Evolutionary conservation across 2,329 filamentous ascomycete genomes (phyloP).

Genomic region (Pseudocercospora vitis): DNA sequence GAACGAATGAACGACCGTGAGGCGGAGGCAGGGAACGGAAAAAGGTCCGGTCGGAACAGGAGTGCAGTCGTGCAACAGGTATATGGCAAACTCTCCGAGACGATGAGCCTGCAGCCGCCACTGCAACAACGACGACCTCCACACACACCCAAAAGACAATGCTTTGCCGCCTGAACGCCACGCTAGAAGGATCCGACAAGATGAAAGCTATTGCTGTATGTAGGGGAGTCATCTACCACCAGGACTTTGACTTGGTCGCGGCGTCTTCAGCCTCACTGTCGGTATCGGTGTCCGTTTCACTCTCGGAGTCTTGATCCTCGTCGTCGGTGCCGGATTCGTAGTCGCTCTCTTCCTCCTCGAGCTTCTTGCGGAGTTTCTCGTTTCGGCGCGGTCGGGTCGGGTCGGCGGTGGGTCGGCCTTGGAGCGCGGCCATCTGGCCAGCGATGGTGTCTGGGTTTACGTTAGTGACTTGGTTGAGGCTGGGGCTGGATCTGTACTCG

Average conservation of each 20-base stretch:
- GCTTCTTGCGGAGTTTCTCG: slow-evolving; percentile 20
- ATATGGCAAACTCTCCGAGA: too few relatives aligned
- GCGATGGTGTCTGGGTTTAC: slow-evolving; percentile 38
- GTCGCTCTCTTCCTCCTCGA: slow-evolving; percentile 40
- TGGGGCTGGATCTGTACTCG: slow-evolving; percentile 50
- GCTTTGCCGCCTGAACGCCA: slow-evolving; percentile 8
- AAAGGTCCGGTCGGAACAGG: too few relatives aligned
- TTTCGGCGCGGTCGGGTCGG: slow-evolving; percentile 24
- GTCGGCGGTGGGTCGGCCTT: slow-evolving; percentile 36
- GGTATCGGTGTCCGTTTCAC: slow-evolving; percentile 66
- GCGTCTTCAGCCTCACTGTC: slow-evolving; percentile 69
- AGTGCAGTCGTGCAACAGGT: too few relatives aligned
- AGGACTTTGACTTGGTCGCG: slow-evolving; percentile 18
- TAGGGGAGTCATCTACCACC: slow-evolving; percentile 12
- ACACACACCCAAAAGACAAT: too few relatives aligned
- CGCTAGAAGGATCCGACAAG: slow-evolving; percentile 2
- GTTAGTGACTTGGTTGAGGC: slow-evolving; percentile 20
- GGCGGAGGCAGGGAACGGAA: too few relatives aligned
- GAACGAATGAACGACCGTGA: too few relatives aligned
- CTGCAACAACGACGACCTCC: too few relatives aligned
- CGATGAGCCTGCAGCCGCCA: too few relatives aligned
- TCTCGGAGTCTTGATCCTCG: slow-evolving; percentile 38
- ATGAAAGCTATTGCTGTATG: too few relatives aligned
- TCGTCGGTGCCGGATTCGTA: slow-evolving; percentile 42
- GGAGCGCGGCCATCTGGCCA: slow-evolving; percentile 41